Base-by-base conservation (phyloP, 2,329 filamentous ascomycete species). In the Fusarium nelsonii region DNA sequence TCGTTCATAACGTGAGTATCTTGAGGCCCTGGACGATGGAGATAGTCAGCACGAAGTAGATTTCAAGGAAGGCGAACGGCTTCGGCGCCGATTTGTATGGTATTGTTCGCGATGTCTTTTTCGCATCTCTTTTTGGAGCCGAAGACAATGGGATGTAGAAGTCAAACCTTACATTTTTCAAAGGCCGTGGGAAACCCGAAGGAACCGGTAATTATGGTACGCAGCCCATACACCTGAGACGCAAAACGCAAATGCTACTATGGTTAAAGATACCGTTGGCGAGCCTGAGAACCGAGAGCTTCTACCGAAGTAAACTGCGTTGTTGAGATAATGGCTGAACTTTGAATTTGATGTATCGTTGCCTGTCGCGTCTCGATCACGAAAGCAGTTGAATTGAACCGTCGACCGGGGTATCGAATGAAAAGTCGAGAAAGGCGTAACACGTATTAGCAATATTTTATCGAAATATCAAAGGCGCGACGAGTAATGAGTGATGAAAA, bases 1-100 rank as follows among this genome's bases (percentile, higher is more conserved):
- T 79, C 84, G 87, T 76, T 84, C 87, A 76, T 88, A 75, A 52
- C 73, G 86, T 77, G 85, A 83, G 76, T 90, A 90, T 74, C 88
- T 85, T 71, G 87, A 79, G 76, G 88, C 87, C 81, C 86, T 83
- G 66, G 82, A 85, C 73, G 80, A 78, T 86, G 71, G 18, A 60
- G 16, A 37, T 33, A 58, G 65, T 70, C 41, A 70, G 63, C 39
- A 68, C 46, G 53, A 39, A 30, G 39, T 36, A 26, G 34, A 18
- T 50, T 34, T 26, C 12, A 36, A 36, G 45, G n/a, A 16, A 10
- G 32, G 23, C 37, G 57, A 53, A 39, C 41, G 52, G 34, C 33
- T 18, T 48, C 16, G 43, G 32, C 36, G 39, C 18, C 36, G 26
- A 32, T 12, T 41, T 20, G 11, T 10, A 33, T 23, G 32, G 36